Percentiles rank a stretch among this genome's conserved stretches.
Conservation (phyloP, 1,139 yeast species). For the Kurtzmaniella quercitrusa region DNA sequence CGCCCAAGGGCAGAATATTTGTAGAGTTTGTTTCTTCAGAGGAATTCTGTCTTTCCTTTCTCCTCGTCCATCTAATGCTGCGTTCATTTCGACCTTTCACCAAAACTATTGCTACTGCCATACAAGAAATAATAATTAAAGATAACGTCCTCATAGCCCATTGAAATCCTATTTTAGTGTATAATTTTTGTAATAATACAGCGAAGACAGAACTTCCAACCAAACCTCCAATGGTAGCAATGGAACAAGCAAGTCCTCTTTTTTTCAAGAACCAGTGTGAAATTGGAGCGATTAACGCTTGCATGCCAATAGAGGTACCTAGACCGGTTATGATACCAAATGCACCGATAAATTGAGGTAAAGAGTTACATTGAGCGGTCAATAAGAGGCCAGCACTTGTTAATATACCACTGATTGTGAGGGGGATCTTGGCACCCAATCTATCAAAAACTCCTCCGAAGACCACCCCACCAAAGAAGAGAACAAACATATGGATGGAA, state of each 20-base stretch:
- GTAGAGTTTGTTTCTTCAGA: not conserved
- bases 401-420: conserved; percentile 43
- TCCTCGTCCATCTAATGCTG: not conserved
- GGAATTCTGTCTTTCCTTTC: not conserved
- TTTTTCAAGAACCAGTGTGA: conserved; percentile 59
- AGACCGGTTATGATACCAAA: conserved; percentile 55
- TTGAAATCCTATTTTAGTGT: conserved; percentile 46
- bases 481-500: conserved; percentile 50
- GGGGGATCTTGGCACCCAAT: conserved; percentile 47
- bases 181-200: conserved; percentile 46
- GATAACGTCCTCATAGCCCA: conserved; percentile 63
- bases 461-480: conserved; percentile 54
- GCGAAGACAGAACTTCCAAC: conserved; percentile 62
- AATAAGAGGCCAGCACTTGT: conserved; percentile 47
- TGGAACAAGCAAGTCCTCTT: conserved; percentile 53
- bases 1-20: not conserved
- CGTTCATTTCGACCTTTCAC: conserved; percentile 38
- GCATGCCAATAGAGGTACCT: conserved; percentile 54
- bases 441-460: conserved; percentile 62
- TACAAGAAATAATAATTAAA: conserved; percentile 40
- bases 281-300: conserved; percentile 55
- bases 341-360: conserved; percentile 57
- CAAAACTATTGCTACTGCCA: conserved; percentile 32
- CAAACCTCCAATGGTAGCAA: conserved; percentile 60
- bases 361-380: conserved; percentile 47